Evolutionary conservation across 352 stramenopile species (phyloP).

Genomic region (Phytopythium aichiense): DNA sequence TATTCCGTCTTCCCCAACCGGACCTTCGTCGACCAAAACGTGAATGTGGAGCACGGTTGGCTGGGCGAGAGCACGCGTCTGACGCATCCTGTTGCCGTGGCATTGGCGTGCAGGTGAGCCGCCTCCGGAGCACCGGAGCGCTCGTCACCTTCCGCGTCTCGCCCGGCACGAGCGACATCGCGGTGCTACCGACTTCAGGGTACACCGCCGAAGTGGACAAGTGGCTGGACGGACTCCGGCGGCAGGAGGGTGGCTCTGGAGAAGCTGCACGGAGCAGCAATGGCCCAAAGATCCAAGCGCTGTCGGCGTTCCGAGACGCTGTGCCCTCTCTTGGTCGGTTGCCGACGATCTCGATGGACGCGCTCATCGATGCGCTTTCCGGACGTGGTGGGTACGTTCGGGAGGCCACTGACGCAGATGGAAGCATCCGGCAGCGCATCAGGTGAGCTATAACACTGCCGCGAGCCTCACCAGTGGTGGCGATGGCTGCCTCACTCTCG

Average conservation of each 20-base stretch:
- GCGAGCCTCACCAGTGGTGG: too few species aligned
- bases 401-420: not conserved
- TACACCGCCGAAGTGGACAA: slow-evolving; percentile 37
- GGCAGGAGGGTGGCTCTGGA: slow-evolving; percentile 17
- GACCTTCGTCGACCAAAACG: slow-evolving; percentile 62
- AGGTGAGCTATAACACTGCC: not conserved
- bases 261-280: slow-evolving; percentile 9
- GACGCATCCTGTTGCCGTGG: not conserved
- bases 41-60: slow-evolving; percentile 8
- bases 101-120: slow-evolving; percentile 28
- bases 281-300: slow-evolving; percentile 30
- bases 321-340: slow-evolving; percentile 26
- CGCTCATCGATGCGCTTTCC: slow-evolving; percentile 8
- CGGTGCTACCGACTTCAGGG: slow-evolving; percentile 24
- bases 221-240: slow-evolving; percentile 24
- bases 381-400: not conserved
- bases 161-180: slow-evolving; percentile 33
- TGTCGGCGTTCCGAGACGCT: slow-evolving; percentile 27
- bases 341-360: slow-evolving; percentile 25
- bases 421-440: not conserved
- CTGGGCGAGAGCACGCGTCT: not conserved
- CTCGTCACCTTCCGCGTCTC: slow-evolving; percentile 51
- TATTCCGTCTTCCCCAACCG: slow-evolving; percentile 56
- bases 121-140: slow-evolving; percentile 28
- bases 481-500: too few species aligned